A percentile compares a stretch with the other conserved stretches of the same genome.
Evolutionary conservation across 164 flowering plant species (phyloP).

Genomic region (Sextonia rubra): DNA sequence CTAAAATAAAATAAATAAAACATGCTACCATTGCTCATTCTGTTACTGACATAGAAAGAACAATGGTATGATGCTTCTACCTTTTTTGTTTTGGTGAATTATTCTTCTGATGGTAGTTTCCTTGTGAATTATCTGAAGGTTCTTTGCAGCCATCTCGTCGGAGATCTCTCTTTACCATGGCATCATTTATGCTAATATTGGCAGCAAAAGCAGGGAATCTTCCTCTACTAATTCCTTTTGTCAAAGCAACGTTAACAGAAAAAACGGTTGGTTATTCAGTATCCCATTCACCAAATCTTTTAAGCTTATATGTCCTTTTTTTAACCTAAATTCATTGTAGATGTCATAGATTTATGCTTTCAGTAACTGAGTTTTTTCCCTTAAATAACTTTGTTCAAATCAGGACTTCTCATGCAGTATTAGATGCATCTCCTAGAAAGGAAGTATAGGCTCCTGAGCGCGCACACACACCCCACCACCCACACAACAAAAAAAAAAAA

Average conservation of each 20-base stretch:
- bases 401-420: no score
- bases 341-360: no score
- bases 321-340: no score
- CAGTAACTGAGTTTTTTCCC: no score
- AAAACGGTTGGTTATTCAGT: slow-evolving; percentile 35
- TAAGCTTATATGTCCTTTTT: neutral
- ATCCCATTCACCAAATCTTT: neutral
- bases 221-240: slow-evolving; percentile 43
- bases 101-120: slow-evolving; percentile 8
- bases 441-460: no score
- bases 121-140: slow-evolving; percentile 36
- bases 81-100: neutral
- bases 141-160: slow-evolving; percentile 63
- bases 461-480: no score
- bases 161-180: slow-evolving; percentile 82
- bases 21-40: neutral
- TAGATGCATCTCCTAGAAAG: no score
- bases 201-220: slow-evolving; percentile 63
- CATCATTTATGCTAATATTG: slow-evolving; percentile 71
- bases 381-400: no score
- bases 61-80: neutral
- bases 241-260: slow-evolving; percentile 57
- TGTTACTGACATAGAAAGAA: neutral
- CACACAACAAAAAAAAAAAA: no score
- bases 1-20: no score